Evolutionary conservation across 129 eudicot species (phyloP), one percentile per base, ranked within the genome.

Genomic region (Kitagawia praeruptora): DNA sequence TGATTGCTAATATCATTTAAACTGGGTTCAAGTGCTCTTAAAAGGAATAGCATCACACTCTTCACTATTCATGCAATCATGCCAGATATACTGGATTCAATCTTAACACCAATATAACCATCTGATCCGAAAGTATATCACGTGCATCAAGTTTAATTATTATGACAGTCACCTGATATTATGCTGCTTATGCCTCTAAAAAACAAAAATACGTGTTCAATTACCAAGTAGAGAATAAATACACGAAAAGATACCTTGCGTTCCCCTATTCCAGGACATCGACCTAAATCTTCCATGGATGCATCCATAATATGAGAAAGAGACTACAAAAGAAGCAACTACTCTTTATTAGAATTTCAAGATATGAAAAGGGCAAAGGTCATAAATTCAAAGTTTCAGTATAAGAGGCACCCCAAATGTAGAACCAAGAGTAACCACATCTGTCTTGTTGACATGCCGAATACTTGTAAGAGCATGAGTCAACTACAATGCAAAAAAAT

Each of bases 251-350:
- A 48, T 87, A 95, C 99, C 95, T 95, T 95, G 67, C 94, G 89
- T 77, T 95, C 99, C 54, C 99, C 99, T 74, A 95, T 95, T 83
- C 99, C 99, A 48, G 99, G 99, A 88, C 99, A 95, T 82, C 96
- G 96, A 80, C 97, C 94, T 47, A 95, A 87, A 82, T 95, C 99
- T 87, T 95, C 99, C 99, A 95, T 95, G 54, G 99, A 95, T 75
- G 99, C 95, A 87, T 95, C 99, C 99, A 95, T 95, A 25, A 95
- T 87, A 87, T 90, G 87, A 81, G 97, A 85, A 64, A 95, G 96
- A 72, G 96, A 90, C 99, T 95, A 90, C 76, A 75, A 71, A 38
- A 84, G 73, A 31, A 8, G 75, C 8, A 37, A 41, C 63, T n/a
- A 70, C 63, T 25, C 48, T 0, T 70, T 47, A 41, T 61, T 25